Evolutionary conservation across 306 rosid genomes (phyloP).

Genomic region (Quillaja saponaria): DNA sequence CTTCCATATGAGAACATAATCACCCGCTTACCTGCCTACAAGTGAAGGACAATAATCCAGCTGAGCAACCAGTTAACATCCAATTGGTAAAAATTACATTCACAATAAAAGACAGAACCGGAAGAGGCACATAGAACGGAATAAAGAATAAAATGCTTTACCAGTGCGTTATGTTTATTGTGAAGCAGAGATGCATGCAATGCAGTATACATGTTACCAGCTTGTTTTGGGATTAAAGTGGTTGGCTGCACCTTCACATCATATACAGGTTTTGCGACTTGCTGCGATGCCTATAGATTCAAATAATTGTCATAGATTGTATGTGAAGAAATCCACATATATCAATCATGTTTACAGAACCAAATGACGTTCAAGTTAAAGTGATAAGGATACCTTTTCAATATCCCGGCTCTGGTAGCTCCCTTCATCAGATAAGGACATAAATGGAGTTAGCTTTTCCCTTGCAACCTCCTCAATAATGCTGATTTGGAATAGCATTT

Average conservation of each 20-base stretch:
- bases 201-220: slow-evolving; percentile 88
- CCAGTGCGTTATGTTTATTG: slow-evolving; percentile 57
- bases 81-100: too few species aligned
- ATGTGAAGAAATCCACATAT: background rate
- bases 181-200: slow-evolving; percentile 75
- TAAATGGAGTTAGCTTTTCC: slow-evolving; percentile 61
- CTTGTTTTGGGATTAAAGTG: slow-evolving; percentile 81
- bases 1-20: slow-evolving; percentile 86
- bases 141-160: slow-evolving; percentile 25
- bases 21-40: slow-evolving; percentile 67
- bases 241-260: slow-evolving; percentile 73
- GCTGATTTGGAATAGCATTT: slow-evolving; percentile 39
- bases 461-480: slow-evolving; percentile 65
- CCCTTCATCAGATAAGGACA: slow-evolving; percentile 57
- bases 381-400: slow-evolving; percentile 91
- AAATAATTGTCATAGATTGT: slow-evolving; percentile 18
- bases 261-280: slow-evolving; percentile 61
- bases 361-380: too few species aligned
- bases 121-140: background rate
- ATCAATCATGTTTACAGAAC: slow-evolving; percentile 5
- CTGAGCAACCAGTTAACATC: too few species aligned
- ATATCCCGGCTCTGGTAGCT: slow-evolving; percentile 80
- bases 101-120: background rate
- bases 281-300: slow-evolving; percentile 61
- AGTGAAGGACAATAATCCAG: slow-evolving; percentile 11